phyloP scores from a whole-genome alignment of 805 yeast genomes.

The Hemisphaericaspora nanyangensis region DNA sequence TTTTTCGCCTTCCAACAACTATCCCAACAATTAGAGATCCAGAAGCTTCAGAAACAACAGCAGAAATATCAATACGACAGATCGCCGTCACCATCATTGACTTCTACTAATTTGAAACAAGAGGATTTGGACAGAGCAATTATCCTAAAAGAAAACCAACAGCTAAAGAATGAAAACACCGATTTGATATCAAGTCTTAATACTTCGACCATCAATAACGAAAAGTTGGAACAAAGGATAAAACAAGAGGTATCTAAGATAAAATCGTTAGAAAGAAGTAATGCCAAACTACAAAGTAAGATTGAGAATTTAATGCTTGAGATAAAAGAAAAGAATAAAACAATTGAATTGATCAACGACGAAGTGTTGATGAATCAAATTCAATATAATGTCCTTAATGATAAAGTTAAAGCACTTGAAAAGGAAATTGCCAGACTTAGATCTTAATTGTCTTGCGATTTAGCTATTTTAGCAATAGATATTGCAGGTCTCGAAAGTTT shows the following conservation, averaged over 20 bases:
- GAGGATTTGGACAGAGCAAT: not conserved
- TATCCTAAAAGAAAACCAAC: conserved; percentile 15
- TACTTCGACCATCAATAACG: conserved; percentile 21
- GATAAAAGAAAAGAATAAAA: conserved; percentile 46
- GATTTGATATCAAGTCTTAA: conserved; percentile 21
- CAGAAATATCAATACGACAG: not conserved
- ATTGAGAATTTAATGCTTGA: conserved; percentile 24
- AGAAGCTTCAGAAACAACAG: not conserved
- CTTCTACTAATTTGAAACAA: not conserved
- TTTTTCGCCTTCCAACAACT: conserved; percentile 32
- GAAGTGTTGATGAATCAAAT: conserved; percentile 60
- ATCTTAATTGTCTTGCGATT: too few species aligned
- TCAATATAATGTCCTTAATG: conserved; percentile 46
- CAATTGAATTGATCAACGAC: conserved; percentile 60
- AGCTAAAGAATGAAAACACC: conserved; percentile 17
- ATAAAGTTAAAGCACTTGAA: not conserved
- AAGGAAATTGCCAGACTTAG: not conserved
- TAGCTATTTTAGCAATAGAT: too few species aligned
- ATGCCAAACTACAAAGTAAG: conserved; percentile 15
- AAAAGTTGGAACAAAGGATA: conserved; percentile 16
- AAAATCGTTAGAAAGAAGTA: conserved; percentile 14
- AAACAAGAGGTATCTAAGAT: conserved; percentile 9
- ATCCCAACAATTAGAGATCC: conserved; percentile 12
- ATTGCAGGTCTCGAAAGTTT: too few species aligned
- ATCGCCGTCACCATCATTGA: conserved; percentile 1